Base-by-base conservation (phyloP, 2,329 filamentous ascomycete species). In the Claviceps monticola region DNA sequence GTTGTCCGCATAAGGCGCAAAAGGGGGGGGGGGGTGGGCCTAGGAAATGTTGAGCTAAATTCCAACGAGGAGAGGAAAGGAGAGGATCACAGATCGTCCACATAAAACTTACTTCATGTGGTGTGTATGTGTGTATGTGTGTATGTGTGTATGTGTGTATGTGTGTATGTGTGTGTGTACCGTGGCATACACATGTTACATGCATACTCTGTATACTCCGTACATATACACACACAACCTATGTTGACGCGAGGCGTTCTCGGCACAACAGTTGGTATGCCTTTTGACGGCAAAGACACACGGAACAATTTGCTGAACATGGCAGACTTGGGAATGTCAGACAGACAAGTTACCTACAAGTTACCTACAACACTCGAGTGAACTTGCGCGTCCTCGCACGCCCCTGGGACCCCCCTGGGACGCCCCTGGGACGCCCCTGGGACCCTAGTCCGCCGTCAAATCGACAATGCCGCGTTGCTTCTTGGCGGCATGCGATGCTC, bases 291-390 rank as follows among this genome's bases (percentile, higher is more conserved):
- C 21, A 21, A 21, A 21, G 21, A 21, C 21, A 21, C 21, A 21
- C 21, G 21, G 21, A 21, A 21, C 21, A 21, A 21, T 21, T 21
- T 21, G 21, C 43, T 34, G 13, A 7, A 45, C n/a, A 61, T 58
- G 61, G 41, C 41, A 42, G 16, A 13, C 21, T 21, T 13, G 41
- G 41, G 8, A 11, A 21, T 4, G 39, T 17, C 16, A 17, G 39
- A 17, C 39, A n/a, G n/a, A n/a, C n/a, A 8, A 21, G 39, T 41
- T 16, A 17, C 16, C 41, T 42, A 42, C 41, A 8, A 21, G 39
- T 41, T 16, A 17, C 16, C 41, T 42, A 42, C 41, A 42, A 42
- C 17, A 19, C 17, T 21, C 41, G 17, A n/a, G 17, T 42, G 41
- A 19, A 19, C 41, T 13, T 17, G 39, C 7, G 17, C 39, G 17